Evolutionary conservation across 192 early-diverging fungal species (phyloP), one percentile per base, ranked within the genome.

Genomic region (Linnemannia zychae): DNA sequence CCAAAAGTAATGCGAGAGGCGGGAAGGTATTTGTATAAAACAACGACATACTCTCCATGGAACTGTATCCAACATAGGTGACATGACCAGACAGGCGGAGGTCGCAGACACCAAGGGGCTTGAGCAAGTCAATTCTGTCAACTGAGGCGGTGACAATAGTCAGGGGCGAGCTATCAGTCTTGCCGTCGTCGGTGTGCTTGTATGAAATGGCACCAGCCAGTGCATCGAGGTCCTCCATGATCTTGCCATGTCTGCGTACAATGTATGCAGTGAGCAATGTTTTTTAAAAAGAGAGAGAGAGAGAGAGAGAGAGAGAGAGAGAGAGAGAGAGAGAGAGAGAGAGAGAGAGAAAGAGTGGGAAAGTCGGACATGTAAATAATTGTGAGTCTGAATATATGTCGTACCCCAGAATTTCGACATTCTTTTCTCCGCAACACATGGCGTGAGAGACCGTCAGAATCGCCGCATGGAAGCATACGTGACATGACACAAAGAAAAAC

Each of bases 101-200:
- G 78, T 98, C 95, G 78, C 94, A 90, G 13, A 91, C 84, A 12
- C 91, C 89, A 33, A 95, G 87, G 11, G 83, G 87, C 37, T 88
- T 72, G 37, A 94, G 83, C 24, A 98, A 83, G 22, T 97, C 96
- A 60, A 97, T 95, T n/a, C 97, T 89, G 82, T 98, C 97, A 9
- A 98, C 91, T 44, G 93, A 90, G 0, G 97, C 97, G 15, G 96
- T 97, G 15, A 96, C 96, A 82, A 97, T 95, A 7, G 92, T 92
- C 44, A 94, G 69, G n/a, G 94, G 93, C 1, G 74, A 24, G 1
- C 48, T 36, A 33, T 78, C 40, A 0, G 76, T 33, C 13, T 81
- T 75, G 4, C 87, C 89, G 38, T 87, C 88, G 36, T 89, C 79
- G 2, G 81, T 81, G 75, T 98, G 96, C 71, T 93, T 91, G 88